Base-by-base conservation (phyloP, 2,329 filamentous ascomycete species). In the Phialocephala sp. region DNA sequence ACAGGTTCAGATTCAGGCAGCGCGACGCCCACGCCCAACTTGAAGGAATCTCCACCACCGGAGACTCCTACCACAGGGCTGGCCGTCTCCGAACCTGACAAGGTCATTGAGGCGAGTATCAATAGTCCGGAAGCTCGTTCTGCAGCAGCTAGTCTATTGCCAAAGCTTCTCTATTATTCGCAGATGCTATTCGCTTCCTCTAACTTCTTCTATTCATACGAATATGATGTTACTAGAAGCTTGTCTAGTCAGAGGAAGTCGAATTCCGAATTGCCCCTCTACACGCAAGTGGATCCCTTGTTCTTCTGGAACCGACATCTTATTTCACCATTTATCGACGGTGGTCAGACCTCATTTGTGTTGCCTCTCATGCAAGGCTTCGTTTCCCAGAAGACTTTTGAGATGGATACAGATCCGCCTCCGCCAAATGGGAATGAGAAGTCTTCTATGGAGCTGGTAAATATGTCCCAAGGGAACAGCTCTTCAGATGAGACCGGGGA, bases 191-290 rank as follows among this genome's bases (percentile, higher is more conserved):
- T 97, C 75, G 89, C 91, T 0, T 85, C 89, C 4, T 93, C 91
- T 0, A 97, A 92, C 76, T 98, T 97, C 78, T 98, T 91, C 81
- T 99, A 94, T 77, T 94, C 94, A 0, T 97, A 99, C 77, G 95
- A 99, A 70, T 86, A 94, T 76, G 94, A 99, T 76, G 86, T 99
- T 59, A 98, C 95, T 0, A 86, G 90, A 63, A 88, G 85, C 68
- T 73, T 88, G 63, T 78, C 79, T 2, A 81, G 76, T 63, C 75
- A 73, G 3, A 76, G 77, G 60, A 76, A 77, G 43, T 78, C 81
- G 72, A 77, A 78, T 54, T 78, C 80, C 15, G 83, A 84, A 55
- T 71, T 86, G 4, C 89, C 93, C 6, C 80, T 97, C 4, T 85
- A 92, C 76, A 87, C 87, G 68, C 84, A 87, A 65, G 93, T 90